Evolutionary conservation across 306 rosid genomes (phyloP).

Genomic region (Malus sieversii): DNA sequence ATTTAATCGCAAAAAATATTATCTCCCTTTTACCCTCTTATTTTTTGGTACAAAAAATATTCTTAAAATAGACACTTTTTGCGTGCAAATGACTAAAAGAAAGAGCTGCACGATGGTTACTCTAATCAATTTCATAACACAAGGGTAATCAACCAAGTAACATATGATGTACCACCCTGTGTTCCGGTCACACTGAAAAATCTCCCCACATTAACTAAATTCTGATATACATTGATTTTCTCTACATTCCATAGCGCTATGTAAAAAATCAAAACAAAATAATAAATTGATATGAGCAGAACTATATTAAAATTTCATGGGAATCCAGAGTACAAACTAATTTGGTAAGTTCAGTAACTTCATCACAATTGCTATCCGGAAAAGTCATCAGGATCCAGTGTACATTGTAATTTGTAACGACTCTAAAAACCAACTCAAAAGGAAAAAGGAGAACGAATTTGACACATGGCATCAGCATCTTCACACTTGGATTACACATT

Average conservation of each 20-base stretch:
- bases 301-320: background rate
- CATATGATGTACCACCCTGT: accelerated
- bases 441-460: background rate
- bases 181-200: too few species aligned
- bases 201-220: too few species aligned
- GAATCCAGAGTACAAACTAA: background rate
- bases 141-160: too few species aligned
- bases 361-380: background rate
- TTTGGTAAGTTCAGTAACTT: background rate
- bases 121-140: too few species aligned
- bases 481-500: background rate
- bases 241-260: background rate
- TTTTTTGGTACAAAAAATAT: too few species aligned
- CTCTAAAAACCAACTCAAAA: background rate
- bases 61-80: too few species aligned
- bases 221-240: too few species aligned
- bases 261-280: background rate
- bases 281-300: background rate
- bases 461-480: background rate
- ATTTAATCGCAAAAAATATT: too few species aligned
- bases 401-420: background rate
- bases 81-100: too few species aligned
- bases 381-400: background rate
- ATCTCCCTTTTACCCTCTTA: too few species aligned
- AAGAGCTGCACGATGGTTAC: too few species aligned